A percentile compares a stretch with the other conserved stretches of the same genome.
These are phyloP conservation scores for Blakeslea trispora DNA, from an alignment of 371 early-diverging fungal species.

Conservation along the genomic window DNA sequence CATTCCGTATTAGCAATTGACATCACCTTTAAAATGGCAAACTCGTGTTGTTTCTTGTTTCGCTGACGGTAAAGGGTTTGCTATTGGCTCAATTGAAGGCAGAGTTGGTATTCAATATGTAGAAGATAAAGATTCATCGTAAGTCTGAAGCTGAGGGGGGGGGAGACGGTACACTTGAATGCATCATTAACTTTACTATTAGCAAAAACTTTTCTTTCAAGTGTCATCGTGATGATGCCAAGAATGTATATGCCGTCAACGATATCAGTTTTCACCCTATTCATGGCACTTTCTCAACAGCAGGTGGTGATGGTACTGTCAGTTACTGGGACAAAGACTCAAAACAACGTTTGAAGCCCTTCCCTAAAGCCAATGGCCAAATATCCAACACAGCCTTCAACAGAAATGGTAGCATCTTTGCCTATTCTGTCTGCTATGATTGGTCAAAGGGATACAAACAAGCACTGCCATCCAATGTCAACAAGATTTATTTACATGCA, in stretches of 20 bases:
- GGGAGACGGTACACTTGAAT: background rate
- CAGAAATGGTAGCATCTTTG: slow-evolving; percentile 86
- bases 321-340: slow-evolving; percentile 96
- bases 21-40: slow-evolving; percentile 88
- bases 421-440: slow-evolving; percentile 95
- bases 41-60: slow-evolving; percentile 82
- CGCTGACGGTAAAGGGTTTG: slow-evolving; percentile 78
- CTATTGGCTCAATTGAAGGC: slow-evolving; percentile 92
- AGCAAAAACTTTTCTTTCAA: slow-evolving; percentile 91
- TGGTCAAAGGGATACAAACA: slow-evolving; percentile 91
- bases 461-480: slow-evolving; percentile 47
- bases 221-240: slow-evolving; percentile 85
- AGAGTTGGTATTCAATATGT: slow-evolving; percentile 91
- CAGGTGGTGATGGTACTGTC: slow-evolving; percentile 91
- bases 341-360: slow-evolving; percentile 80
- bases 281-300: slow-evolving; percentile 90
- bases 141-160: slow-evolving; percentile 20
- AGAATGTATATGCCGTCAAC: slow-evolving; percentile 82
- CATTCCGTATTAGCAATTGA: slow-evolving; percentile 40
- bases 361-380: slow-evolving; percentile 61
- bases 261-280: slow-evolving; percentile 84
- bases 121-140: slow-evolving; percentile 77
- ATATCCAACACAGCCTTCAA: slow-evolving; percentile 86
- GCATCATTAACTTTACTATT: background rate
- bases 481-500: slow-evolving; percentile 74